These are phyloP conservation scores for Pseudodiploospora longispora DNA, from an alignment of 2,329 filamentous ascomycete species.

Conservation along the genomic window DNA sequence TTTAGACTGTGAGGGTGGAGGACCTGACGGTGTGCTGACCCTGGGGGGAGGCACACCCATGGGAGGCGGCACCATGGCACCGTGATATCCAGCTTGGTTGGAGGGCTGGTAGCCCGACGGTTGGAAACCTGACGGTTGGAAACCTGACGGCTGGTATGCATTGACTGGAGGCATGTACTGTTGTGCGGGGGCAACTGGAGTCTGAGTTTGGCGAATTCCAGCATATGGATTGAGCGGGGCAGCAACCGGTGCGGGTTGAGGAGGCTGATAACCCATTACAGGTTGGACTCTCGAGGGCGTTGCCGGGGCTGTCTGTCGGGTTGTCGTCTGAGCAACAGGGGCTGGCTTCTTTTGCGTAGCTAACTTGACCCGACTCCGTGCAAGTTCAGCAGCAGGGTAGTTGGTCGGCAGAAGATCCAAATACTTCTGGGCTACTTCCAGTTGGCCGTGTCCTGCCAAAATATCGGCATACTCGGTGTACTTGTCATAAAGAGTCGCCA, in stretches of 20 bases:
- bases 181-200: constrained; percentile 20
- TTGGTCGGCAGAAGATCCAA: constrained; percentile 74
- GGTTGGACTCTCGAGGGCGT: constrained; percentile 34
- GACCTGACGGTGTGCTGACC: constrained; percentile 57
- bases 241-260: constrained; percentile 26
- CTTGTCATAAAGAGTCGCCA: constrained; percentile 81
- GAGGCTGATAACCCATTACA: constrained; percentile 39
- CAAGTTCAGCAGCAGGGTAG: constrained; percentile 81
- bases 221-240: constrained; percentile 22
- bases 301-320: constrained; percentile 22
- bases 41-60: constrained; percentile 34
- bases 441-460: constrained; percentile 78
- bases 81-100: constrained; percentile 29
- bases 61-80: constrained; percentile 25
- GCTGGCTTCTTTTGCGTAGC: constrained; percentile 53
- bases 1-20: constrained; percentile 61
- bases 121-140: constrained; percentile 25
- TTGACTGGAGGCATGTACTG: constrained; percentile 31
- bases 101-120: constrained; percentile 44
- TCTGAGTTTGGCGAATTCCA: constrained; percentile 12
- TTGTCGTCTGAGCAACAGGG: constrained; percentile 16
- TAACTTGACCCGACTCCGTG: constrained; percentile 74
- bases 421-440: constrained; percentile 83
- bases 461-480: constrained; percentile 97
- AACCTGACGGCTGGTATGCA: constrained; percentile 23